These are phyloP conservation scores for Aspergillus hiratsukae DNA, from an alignment of 2,329 filamentous ascomycete species.

Conservation along the genomic window DNA sequence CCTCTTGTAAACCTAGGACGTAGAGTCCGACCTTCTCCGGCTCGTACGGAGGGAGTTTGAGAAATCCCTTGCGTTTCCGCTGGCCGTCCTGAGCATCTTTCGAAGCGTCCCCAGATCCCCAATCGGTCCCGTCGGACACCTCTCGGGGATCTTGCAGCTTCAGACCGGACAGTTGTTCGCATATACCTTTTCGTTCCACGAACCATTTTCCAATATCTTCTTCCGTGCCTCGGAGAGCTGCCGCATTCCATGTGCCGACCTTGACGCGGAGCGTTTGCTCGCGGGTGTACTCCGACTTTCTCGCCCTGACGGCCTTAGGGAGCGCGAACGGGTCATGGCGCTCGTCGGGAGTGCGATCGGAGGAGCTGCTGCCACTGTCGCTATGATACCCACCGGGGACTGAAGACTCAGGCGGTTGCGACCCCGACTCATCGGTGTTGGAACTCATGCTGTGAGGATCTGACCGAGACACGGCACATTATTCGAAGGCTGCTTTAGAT, in stretches of 20 bases:
- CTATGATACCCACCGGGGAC: constrained; percentile 8
- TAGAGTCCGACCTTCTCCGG: constrained; percentile 77
- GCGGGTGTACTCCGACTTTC: constrained; percentile 73
- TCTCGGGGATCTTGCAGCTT: constrained; percentile 23
- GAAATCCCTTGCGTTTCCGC: constrained; percentile 42
- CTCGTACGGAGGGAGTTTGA: constrained; percentile 24
- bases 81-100: constrained; percentile 40
- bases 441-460: neutral
- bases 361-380: constrained; percentile 13
- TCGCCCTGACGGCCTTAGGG: constrained; percentile 60
- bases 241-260: constrained; percentile 94
- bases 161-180: constrained; percentile 57
- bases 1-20: constrained; percentile 84
- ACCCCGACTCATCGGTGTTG: neutral
- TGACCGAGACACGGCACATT: neutral
- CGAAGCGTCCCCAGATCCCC: constrained; percentile 9
- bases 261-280: constrained; percentile 75
- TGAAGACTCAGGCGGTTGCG: neutral
- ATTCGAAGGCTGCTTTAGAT: neutral
- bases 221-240: constrained; percentile 75
- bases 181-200: constrained; percentile 67
- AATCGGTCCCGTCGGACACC: constrained; percentile 10
- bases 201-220: constrained; percentile 90
- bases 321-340: constrained; percentile 41
- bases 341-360: constrained; percentile 6